Percentiles rank a stretch among this genome's conserved stretches.
phyloP scores from a whole-genome alignment of 2,329 filamentous ascomycete genomes.

The Aspergillus thermomutatus region DNA sequence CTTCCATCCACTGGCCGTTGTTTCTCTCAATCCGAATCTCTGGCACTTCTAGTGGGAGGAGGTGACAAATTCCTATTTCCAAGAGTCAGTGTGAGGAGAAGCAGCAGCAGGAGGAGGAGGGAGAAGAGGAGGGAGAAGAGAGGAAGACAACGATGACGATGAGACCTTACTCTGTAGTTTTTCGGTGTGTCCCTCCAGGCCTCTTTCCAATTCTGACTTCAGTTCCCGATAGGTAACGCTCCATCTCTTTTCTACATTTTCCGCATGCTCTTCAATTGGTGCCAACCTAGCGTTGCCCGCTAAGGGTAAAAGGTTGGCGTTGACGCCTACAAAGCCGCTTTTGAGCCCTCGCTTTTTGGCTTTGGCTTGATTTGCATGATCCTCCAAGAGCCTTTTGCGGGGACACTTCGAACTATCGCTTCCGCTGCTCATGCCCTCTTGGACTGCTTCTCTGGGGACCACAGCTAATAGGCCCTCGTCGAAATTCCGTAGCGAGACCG shows the following conservation, averaged over 20 bases:
- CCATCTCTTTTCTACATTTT: conserved; percentile 16
- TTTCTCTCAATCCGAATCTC: conserved; percentile 13
- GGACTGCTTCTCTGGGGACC: background rate
- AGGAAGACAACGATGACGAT: background rate
- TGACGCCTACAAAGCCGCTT: background rate
- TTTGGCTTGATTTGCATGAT: background rate
- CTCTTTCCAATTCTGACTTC: conserved; percentile 1
- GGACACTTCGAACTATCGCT: background rate
- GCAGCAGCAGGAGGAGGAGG: background rate
- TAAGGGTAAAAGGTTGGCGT: conserved; percentile 21
- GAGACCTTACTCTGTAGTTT: conserved; percentile 20
- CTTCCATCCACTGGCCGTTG: conserved; percentile 10
- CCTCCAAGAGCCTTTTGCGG: background rate
- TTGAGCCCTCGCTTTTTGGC: background rate
- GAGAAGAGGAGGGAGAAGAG: background rate
- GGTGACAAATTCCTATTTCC: conserved; percentile 18
- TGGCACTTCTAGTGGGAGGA: conserved; percentile 21
- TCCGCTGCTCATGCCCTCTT: background rate
- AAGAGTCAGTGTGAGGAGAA: background rate
- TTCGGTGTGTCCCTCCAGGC: conserved; percentile 4
- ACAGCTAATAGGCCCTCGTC: background rate
- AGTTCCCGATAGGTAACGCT: conserved; percentile 14
- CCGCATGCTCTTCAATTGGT: conserved; percentile 4
- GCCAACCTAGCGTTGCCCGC: conserved; percentile 13
- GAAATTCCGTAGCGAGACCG: conserved; percentile 1